Conservation (phyloP, 2,329 filamentous ascomycete species). For the Fusarium mundagurra region DNA sequence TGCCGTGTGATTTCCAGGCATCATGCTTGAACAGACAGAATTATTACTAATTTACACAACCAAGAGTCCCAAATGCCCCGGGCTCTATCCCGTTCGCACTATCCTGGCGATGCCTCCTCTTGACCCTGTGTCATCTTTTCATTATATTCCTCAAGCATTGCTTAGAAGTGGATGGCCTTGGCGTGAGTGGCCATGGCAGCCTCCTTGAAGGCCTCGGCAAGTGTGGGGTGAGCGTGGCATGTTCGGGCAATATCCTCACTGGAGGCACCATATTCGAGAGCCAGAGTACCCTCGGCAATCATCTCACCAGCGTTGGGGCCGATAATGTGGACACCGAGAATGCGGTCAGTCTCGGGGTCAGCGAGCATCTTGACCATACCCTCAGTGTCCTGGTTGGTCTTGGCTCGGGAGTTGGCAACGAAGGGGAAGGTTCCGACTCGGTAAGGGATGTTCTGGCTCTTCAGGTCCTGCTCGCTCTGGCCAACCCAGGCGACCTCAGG, state of each 20-base stretch:
- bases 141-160: conserved; percentile 19
- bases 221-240: conserved; percentile 94
- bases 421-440: conserved; percentile 95
- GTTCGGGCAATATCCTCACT: conserved; percentile 95
- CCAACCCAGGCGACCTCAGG: conserved; percentile 99
- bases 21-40: conserved; percentile 45
- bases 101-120: conserved; percentile 34
- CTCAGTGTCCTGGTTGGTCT: conserved; percentile 97
- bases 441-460: conserved; percentile 90
- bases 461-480: conserved; percentile 95
- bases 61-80: conserved; percentile 38
- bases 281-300: conserved; percentile 97
- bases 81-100: conserved; percentile 37
- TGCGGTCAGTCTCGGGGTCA: conserved; percentile 94
- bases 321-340: conserved; percentile 96
- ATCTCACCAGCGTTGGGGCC: conserved; percentile 97
- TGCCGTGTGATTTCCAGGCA: conserved; percentile 39
- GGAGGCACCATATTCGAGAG: conserved; percentile 94
- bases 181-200: conserved; percentile 97
- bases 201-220: conserved; percentile 99
- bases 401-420: conserved; percentile 96
- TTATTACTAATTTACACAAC: conserved; percentile 47
- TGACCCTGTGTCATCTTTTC: conserved; percentile 32
- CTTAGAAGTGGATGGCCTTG: conserved; percentile 94
- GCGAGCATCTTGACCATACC: conserved; percentile 97